Conservation (phyloP, 306 rosid genomes). For the Fragaria vesca region DNA sequence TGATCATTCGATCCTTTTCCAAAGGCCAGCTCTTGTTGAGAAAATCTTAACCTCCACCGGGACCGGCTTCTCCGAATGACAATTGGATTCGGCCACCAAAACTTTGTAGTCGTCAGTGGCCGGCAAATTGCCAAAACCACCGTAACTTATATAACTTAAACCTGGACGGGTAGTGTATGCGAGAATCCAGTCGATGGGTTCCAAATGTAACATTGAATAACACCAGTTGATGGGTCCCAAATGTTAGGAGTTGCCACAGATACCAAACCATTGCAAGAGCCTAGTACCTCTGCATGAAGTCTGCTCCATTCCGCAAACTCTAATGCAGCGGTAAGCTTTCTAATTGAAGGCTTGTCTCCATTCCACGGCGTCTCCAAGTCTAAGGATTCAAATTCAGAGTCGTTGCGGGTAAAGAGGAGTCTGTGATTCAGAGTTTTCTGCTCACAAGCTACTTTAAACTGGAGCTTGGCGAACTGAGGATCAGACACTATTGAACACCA, state of each 20-base stretch:
- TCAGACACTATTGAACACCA: neutral
- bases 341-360: neutral
- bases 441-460: neutral
- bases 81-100: neutral
- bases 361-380: neutral
- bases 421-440: neutral
- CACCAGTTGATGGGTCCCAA: neutral
- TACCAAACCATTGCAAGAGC: neutral
- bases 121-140: neutral
- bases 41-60: neutral
- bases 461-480: neutral
- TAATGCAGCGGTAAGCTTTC: neutral
- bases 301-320: neutral
- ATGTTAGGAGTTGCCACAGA: neutral
- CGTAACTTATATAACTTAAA: neutral
- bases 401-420: neutral
- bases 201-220: neutral
- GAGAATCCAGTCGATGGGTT: neutral
- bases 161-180: neutral
- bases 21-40: neutral
- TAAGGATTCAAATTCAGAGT: neutral
- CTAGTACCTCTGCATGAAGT: neutral
- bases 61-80: too few species aligned
- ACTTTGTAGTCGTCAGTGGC: neutral
- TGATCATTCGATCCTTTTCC: neutral